Evolutionary conservation across 345 rosid genomes (phyloP).

Genomic region (Cardamine resedifolia): DNA sequence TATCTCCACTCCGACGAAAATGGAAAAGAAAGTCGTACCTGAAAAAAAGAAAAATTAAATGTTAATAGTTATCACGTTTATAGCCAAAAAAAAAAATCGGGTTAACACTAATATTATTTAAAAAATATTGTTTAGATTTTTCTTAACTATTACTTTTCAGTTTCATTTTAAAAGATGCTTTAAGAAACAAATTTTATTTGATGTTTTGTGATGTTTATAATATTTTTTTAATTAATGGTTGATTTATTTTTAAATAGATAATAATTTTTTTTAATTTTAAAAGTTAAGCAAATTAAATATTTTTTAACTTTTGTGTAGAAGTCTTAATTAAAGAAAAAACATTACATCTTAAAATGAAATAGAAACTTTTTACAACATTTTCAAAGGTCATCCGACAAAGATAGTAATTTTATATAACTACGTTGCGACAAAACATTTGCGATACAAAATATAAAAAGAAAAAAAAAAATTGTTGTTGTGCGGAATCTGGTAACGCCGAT

Average conservation of each 20-base stretch:
- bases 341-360: too few relatives aligned
- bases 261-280: too few relatives aligned
- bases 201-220: neutral
- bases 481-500: neutral
- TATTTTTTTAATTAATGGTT: neutral
- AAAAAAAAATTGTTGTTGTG: neutral
- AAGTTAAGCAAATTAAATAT: too few relatives aligned
- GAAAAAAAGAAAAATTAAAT: too few relatives aligned
- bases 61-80: too few relatives aligned
- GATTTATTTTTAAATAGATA: neutral
- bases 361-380: too few relatives aligned
- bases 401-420: too few relatives aligned
- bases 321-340: neutral
- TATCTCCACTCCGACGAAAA: neutral
- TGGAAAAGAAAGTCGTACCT: too few relatives aligned
- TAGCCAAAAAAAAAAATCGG: too few relatives aligned
- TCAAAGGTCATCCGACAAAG: neutral
- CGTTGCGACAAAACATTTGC: neutral
- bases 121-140: too few relatives aligned
- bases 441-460: too few relatives aligned
- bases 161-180: neutral
- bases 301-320: neutral
- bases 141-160: neutral
- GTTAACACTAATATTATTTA: too few relatives aligned
- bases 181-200: neutral